Evolutionary conservation across 495 filamentous ascomycete species (phyloP), one percentile per base, ranked within the genome.

Genomic region (Monascus purpureus): DNA sequence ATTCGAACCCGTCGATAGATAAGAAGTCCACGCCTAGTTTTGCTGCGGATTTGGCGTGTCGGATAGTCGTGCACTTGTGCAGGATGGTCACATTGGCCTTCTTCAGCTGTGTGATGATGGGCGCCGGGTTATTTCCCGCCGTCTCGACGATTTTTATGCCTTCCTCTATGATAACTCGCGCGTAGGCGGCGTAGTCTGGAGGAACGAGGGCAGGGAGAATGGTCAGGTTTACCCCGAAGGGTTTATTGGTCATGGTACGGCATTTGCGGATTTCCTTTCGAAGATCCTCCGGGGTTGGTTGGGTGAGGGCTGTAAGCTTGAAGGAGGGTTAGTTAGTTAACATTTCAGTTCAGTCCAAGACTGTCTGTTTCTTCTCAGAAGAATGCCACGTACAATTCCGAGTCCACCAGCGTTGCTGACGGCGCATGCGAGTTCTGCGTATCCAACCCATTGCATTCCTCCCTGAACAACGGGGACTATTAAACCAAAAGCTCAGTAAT

Each of bases 21-120:
- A 97, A 61, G 57, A 97, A 97, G 55, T 97, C 90, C 0, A 94
- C 90, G 32, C 90, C 90, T 22, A 96, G 75, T 59, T 93, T 93
- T 38, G 93, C 72, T 26, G 90, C 90, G 25, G 77, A 80, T 54
- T 86, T 77, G 20, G 90, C 90, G 47, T 97, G 90, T 13, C 88
- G 65, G 55, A 97, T 87, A 1, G 88, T 93, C 13, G 90, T 97
- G 65, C 90, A 97, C 61, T 97, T 97, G 67, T 97, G 90, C 28
- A 97, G 68, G 43, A 97, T 74, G 34, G 70, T 84, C 43, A 63
- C 73, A 18, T 71, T 72, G 17, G 75, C 82, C 30, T 70, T 66
- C 64, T 97, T 97, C 34, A 97, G 68, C 61, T 85, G 72, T 51
- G 70, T 57, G 58, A 97, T 95, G 22, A 97, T 78, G 11, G 85